These are phyloP conservation scores for Hypoxylon sp. DNA, from an alignment of 2,329 filamentous ascomycete genomes.

Conservation along the genomic window DNA sequence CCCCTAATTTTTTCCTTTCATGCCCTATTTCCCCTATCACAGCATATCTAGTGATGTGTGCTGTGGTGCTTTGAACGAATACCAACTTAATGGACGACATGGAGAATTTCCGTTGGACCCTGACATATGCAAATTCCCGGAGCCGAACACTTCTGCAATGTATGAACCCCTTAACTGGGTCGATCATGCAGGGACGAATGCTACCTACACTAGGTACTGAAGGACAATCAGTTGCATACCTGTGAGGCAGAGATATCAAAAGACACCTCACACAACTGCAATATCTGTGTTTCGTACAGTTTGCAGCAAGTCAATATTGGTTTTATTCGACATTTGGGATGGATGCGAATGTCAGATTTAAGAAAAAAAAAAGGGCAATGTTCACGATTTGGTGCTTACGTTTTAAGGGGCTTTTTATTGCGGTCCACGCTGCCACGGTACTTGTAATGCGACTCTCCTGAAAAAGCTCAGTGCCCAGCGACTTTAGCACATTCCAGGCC, in stretches of 20 bases:
- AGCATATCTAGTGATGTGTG: constrained; percentile 1
- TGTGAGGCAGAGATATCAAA: constrained; percentile 8
- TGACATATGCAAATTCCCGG: constrained; percentile 25
- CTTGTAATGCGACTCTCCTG: constrained; percentile 3
- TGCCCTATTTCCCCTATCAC: constrained; percentile 12
- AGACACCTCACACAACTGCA: constrained; percentile 1
- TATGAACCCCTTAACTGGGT: constrained; percentile 20
- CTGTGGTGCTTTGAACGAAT: constrained; percentile 9
- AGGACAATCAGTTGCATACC: constrained; percentile 7
- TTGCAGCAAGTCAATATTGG: not conserved
- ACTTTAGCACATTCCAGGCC: constrained; percentile 1
- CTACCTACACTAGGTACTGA: constrained; percentile 3
- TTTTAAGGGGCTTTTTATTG: constrained; percentile 9
- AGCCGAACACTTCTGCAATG: constrained; percentile 16
- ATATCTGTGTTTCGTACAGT: constrained; percentile 3
- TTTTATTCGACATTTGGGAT: not conserved
- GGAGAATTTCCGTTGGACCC: constrained; percentile 36
- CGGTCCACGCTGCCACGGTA: not conserved
- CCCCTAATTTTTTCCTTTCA: constrained; percentile 11
- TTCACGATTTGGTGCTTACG: constrained; percentile 18
- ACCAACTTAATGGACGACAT: constrained; percentile 22
- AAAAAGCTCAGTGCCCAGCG: constrained; percentile 11
- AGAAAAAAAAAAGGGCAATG: constrained; percentile 13
- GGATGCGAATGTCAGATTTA: constrained; percentile 2
- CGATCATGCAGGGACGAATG: constrained; percentile 40